Conservation (phyloP, 345 rosid species). For the Abelmoschus esculentus region DNA sequence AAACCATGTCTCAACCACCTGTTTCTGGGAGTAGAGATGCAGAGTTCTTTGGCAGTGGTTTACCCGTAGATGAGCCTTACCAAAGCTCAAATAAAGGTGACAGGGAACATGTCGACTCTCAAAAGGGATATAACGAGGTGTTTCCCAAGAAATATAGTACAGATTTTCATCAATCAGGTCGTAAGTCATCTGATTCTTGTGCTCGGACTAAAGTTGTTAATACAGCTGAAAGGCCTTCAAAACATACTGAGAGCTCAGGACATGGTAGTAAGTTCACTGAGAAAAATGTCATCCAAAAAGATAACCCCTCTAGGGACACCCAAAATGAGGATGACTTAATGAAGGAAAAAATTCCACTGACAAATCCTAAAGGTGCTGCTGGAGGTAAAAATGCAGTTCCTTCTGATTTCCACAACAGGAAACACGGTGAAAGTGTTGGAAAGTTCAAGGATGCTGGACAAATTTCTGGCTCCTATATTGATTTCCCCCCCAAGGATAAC, state of each 20-base stretch:
- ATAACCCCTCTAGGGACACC: slow-evolving; percentile 40
- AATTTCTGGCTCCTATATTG: slow-evolving; percentile 26
- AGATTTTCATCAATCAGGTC: slow-evolving; percentile 35
- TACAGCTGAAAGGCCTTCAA: slow-evolving; percentile 23
- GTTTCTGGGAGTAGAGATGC: slow-evolving; percentile 36
- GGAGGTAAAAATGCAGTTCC: slow-evolving; percentile 43
- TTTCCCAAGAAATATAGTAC: slow-evolving; percentile 39
- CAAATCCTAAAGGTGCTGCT: slow-evolving; percentile 38
- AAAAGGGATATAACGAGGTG: slow-evolving; percentile 33
- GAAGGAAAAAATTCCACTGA: slow-evolving; percentile 42
- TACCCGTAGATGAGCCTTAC: slow-evolving; percentile 26
- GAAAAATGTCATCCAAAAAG: slow-evolving; percentile 36
- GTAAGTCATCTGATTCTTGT: slow-evolving; percentile 34
- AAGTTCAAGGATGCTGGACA: slow-evolving; percentile 44
- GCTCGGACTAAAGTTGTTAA: slow-evolving; percentile 31
- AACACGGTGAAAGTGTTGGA: slow-evolving; percentile 45
- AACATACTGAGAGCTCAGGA: neutral
- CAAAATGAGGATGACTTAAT: slow-evolving; percentile 40
- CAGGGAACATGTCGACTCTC: slow-evolving; percentile 33
- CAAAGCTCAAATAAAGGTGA: slow-evolving; percentile 38
- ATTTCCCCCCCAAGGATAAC: slow-evolving; percentile 24
- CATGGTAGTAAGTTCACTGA: slow-evolving; percentile 24
- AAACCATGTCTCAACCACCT: slow-evolving; percentile 36
- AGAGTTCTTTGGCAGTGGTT: slow-evolving; percentile 26
- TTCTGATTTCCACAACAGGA: slow-evolving; percentile 34